A percentile compares a stretch with the other conserved stretches of the same genome.
Conservation (phyloP, 331 rosid genomes). For the Malus hybrid region DNA sequence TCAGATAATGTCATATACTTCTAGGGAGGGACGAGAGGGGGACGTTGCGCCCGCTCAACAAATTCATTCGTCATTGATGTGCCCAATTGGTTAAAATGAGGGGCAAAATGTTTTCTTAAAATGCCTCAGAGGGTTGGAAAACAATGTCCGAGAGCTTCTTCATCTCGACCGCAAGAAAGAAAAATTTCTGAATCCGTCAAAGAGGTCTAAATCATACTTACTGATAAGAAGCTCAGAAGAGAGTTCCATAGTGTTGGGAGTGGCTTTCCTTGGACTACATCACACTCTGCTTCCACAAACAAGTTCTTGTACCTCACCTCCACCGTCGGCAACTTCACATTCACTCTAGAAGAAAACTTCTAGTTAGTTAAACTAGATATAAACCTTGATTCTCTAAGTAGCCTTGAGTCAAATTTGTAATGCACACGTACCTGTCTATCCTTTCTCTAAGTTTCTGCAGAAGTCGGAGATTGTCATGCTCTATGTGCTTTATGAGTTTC, state of each 20-base stretch:
- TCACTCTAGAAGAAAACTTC: constrained; percentile 38
- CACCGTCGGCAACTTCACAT: constrained; percentile 59
- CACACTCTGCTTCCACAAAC: constrained; percentile 56
- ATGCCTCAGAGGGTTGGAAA: no score
- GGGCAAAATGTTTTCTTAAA: no score
- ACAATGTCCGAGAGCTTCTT: no score
- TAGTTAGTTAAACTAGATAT: background rate
- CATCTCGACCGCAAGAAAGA: no score
- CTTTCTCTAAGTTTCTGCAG: constrained; percentile 50
- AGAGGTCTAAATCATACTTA: constrained; percentile 15
- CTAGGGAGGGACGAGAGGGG: no score
- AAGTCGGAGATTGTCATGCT: constrained; percentile 68
- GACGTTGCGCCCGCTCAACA: no score
- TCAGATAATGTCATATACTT: background rate
- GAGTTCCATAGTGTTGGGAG: constrained; percentile 60
- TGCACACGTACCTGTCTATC: constrained; percentile 45
- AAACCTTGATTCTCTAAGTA: background rate
- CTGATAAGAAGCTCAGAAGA: constrained; percentile 27
- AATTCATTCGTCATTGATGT: no score
- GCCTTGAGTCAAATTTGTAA: background rate
- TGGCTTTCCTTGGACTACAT: constrained; percentile 60
- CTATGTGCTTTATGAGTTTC: constrained; percentile 72
- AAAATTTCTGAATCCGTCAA: no score
- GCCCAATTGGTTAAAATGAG: no score
- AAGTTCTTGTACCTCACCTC: constrained; percentile 71